Evolutionary conservation across 345 rosid genomes (phyloP), one percentile per base, ranked within the genome.

Genomic region (Physaria fendleri): DNA sequence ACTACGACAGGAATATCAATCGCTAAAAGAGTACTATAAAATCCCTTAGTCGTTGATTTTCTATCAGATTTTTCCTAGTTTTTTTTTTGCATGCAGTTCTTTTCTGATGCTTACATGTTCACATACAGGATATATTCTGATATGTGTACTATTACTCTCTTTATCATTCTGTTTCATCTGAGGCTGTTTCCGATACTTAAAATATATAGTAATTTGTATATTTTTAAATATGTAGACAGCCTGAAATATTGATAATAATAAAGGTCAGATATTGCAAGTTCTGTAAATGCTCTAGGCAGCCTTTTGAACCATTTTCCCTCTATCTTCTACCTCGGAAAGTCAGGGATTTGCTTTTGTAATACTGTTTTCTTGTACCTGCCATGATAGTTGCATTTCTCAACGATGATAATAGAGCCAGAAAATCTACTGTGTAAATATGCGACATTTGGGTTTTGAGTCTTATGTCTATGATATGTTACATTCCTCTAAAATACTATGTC

Each of bases 1-100:
- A 51, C 48, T 94, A 60, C 87, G 84, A 75, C 93, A 82, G 72
- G 87, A 81, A 37, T 77, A 76, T 77, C 85, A 82, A 24, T 66
- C 65, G 53, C 73, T 85, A 41, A 82, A 56, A 78, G 93, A 83
- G 99, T 94, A 82, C 12, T 51, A 12, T 34, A 9, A 27, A 58
- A 56, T 48, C 42, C 41, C 56, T 15, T 40, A 5, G 59, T 40
- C 16, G 32, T 13, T 23, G 30, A 20, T 30, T 12, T 34, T 32
- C 28, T 25, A 0, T 21, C 24, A 11, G 15, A 37, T 41, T 28
- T 67, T 11, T 49, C 17, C 5, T 37, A 33, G 42, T 38, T 28
- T 15, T 59, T 15, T 59, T 22, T 20, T 66, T 45, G 30, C 15
- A 8, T 58, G 44, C 40, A 47, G 45, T 49, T 42, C 35, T 18